phyloP scores from a whole-genome alignment of 1,139 yeast species.

The Saccharomycopsis hybrid region DNA sequence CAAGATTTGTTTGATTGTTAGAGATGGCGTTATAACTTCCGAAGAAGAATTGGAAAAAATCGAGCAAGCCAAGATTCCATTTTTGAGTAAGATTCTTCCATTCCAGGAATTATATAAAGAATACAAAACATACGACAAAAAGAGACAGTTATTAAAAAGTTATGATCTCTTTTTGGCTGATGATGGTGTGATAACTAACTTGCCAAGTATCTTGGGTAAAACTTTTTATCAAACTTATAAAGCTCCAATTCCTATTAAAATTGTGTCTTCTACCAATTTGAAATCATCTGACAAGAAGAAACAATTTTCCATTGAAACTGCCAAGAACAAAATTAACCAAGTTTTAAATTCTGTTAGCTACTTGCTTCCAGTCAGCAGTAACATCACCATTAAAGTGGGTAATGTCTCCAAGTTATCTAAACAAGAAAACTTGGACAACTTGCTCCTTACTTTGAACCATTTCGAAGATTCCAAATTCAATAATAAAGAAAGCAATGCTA shows the following conservation, averaged over 20 bases:
- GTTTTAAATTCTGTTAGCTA: constrained; percentile 53
- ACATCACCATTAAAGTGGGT: constrained; percentile 65
- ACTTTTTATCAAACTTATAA: constrained; percentile 60
- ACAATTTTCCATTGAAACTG: constrained; percentile 48
- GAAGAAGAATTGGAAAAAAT: constrained; percentile 55
- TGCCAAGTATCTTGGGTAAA: constrained; percentile 87
- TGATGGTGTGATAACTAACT: constrained; percentile 68
- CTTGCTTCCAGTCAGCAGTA: constrained; percentile 70
- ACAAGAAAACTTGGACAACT: constrained; percentile 30
- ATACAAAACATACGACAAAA: constrained; percentile 62
- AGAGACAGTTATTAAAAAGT: constrained; percentile 53
- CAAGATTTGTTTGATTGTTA: constrained; percentile 64
- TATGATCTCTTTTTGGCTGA: constrained; percentile 79
- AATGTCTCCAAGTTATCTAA: constrained; percentile 36
- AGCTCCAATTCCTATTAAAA: constrained; percentile 65
- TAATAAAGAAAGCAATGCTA: constrained; percentile 18
- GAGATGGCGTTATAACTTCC: constrained; percentile 55
- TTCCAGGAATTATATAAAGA: constrained; percentile 57
- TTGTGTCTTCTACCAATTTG: constrained; percentile 34
- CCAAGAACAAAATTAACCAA: constrained; percentile 54
- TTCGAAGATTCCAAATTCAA: constrained; percentile 9
- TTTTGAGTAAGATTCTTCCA: constrained; percentile 44
- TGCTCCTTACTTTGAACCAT: background rate
- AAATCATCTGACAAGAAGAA: constrained; percentile 27
- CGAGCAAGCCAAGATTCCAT: constrained; percentile 47